A percentile compares a stretch with the other conserved stretches of the same genome.
These are phyloP conservation scores for Verticillium tricorpus DNA, from an alignment of 2,329 filamentous ascomycete genomes.

Conservation along the genomic window DNA sequence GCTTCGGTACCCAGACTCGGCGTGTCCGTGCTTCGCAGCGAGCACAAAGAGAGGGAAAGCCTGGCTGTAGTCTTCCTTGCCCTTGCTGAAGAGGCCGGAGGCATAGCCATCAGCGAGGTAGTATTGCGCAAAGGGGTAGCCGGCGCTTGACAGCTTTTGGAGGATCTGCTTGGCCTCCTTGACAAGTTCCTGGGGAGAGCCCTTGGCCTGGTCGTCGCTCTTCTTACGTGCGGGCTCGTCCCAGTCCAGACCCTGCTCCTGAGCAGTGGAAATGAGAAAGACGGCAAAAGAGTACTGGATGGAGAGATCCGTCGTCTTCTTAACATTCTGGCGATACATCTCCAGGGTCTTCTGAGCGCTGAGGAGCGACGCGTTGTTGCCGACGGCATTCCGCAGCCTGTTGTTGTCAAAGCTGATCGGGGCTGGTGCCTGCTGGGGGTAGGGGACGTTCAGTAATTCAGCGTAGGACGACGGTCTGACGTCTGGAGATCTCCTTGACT, in stretches of 20 bases:
- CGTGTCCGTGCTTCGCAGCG: conserved; percentile 94
- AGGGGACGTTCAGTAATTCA: conserved; percentile 64
- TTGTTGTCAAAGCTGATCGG: conserved; percentile 75
- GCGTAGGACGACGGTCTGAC: conserved; percentile 48
- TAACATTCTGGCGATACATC: conserved; percentile 95
- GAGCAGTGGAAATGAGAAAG: conserved; percentile 85
- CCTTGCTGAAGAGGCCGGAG: conserved; percentile 92
- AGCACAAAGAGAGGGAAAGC: conserved; percentile 91
- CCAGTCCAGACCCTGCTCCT: conserved; percentile 63
- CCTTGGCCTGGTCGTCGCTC: conserved; percentile 40
- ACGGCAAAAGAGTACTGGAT: conserved; percentile 96
- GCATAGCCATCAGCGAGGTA: conserved; percentile 93
- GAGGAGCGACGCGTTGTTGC: conserved; percentile 84
- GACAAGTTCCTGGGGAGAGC: conserved; percentile 65
- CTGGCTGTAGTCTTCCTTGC: conserved; percentile 84
- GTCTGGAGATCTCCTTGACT: conserved; percentile 53
- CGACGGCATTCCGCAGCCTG: conserved; percentile 71
- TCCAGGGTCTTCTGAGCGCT: conserved; percentile 92
- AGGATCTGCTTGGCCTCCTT: conserved; percentile 87
- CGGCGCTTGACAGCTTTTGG: conserved; percentile 77
- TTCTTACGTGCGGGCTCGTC: conserved; percentile 42
- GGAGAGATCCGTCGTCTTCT: conserved; percentile 87
- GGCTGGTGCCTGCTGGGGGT: conserved; percentile 70
- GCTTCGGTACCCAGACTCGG: conserved; percentile 90
- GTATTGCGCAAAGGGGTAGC: conserved; percentile 96